A percentile compares a stretch with the other conserved stretches of the same genome.
These are phyloP conservation scores for Isatis lusitanica DNA, from an alignment of 441 rosid species.

Conservation along the genomic window DNA sequence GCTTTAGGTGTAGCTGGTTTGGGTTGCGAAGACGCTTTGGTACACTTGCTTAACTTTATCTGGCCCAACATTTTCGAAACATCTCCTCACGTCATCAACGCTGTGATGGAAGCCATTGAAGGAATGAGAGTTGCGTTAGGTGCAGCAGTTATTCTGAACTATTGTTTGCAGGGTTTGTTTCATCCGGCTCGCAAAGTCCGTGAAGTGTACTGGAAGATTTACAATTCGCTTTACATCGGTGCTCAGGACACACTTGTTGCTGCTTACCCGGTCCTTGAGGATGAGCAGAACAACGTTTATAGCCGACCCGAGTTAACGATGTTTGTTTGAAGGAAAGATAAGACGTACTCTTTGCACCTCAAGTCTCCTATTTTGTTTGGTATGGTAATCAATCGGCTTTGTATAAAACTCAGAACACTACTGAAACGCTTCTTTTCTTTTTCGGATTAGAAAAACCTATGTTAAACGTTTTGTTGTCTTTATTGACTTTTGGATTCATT, in stretches of 20 bases:
- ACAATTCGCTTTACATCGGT: slow-evolving; percentile 91
- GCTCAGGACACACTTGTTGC: slow-evolving; percentile 92
- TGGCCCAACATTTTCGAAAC: slow-evolving; percentile 99
- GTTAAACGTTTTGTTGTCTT: background rate
- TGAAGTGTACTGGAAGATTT: slow-evolving; percentile 98
- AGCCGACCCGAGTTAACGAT: slow-evolving; percentile 90
- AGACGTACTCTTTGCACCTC: background rate
- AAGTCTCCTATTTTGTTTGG: background rate
- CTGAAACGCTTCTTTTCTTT: background rate
- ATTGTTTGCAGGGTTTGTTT: slow-evolving; percentile 94
- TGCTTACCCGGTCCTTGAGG: slow-evolving; percentile 77
- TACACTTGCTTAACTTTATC: slow-evolving; percentile 84
- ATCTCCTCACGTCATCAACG: slow-evolving; percentile 96
- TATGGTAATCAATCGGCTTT: slow-evolving; percentile 7
- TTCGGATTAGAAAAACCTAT: background rate
- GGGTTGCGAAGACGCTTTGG: slow-evolving; percentile 97
- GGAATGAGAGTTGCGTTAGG: slow-evolving; percentile 96
- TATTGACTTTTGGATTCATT: background rate
- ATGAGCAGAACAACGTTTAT: slow-evolving; percentile 67
- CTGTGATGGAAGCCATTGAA: slow-evolving; percentile 95
- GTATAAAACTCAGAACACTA: slow-evolving; percentile 9
- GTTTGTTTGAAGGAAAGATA: slow-evolving; percentile 49
- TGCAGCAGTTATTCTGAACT: slow-evolving; percentile 76
- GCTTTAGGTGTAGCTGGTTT: slow-evolving; percentile 96
- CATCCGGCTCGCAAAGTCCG: slow-evolving; percentile 97